Base-by-base conservation (phyloP, 805 yeast genomes). In the Barnettozyma vustinii region DNA sequence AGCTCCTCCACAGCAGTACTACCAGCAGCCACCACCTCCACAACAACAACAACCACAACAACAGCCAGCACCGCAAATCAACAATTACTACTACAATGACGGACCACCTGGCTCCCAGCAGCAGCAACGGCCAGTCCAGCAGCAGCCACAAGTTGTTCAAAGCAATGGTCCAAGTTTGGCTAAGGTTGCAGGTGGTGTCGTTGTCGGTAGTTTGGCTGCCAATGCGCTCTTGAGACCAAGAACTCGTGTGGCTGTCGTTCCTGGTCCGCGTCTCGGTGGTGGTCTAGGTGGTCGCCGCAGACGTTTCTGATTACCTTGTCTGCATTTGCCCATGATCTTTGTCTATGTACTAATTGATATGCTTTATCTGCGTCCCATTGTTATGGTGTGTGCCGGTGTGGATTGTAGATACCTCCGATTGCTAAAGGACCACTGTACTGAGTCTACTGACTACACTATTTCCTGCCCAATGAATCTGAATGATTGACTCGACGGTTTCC, bases 191-290 rank as follows among this genome's bases (percentile, higher is more conserved):
- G 50, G 50, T 30, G 50, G 50, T 42, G 39, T 35, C n/a, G 16
- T 47, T 25, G 26, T 36, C 7, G 48, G 48, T 30, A 35, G 20
- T 8, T 26, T 40, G 16, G 45, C 51, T 5, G 42, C 41, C 7
- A 35, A 35, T 9, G 33, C 40, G 4, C 36, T 40, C 9, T 12
- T 36, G 46, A 42, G 43, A 47, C 45, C 37, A 52, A 55, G 56
- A 53, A 60, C 20, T 18, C 39, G 21, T 69, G 63, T 48, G 62
- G 64, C 47, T 67, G 75, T 62, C 77, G 79, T 42, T 57, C 75
- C 42, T 52, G 73, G 12, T 63, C 79, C 20, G 68, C 75, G 26
- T 59, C 76, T 25, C 16, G 39, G 39, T 42, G 49, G 48, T 21
- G 52, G 51, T 19, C 40, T 32, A 19, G 56, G 56, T 41, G 57